Evolutionary conservation across 179 eudicot genomes (phyloP), one percentile per base, ranked within the genome.

Genomic region (Pouteria campechiana): DNA sequence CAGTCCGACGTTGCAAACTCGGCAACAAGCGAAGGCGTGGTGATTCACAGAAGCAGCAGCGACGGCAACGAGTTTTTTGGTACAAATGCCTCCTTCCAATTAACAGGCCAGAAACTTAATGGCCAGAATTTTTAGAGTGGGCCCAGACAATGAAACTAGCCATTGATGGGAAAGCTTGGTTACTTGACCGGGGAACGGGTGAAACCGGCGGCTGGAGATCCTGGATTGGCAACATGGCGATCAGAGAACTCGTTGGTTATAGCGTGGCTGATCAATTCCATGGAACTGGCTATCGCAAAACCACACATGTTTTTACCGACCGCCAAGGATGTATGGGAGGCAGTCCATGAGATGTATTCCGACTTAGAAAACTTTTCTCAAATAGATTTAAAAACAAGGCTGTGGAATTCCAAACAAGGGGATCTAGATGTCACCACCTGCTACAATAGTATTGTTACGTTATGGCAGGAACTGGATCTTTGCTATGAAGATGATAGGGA

Each of bases 201-300:
- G 7, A 6, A 25, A 8, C 44, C 44, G 2, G 2, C 3, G 3
- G 0, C 11, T 7, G 10, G 2, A 11, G 25, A 40, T 18, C 25
- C 27, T 3, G 10, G 10, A 6, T 40, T 19, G 13, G 23, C 7
- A 7, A 40, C 28, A 19, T 40, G 44, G 44, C 6, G 6, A 28
- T 11, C 23, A 0, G 11, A 40, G 4, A 3, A 40, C 25, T 40
- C 44, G 8, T 19, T 40, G 20, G 44, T 40, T 40, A 25, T 40
- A 12, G 24, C 28, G 3, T 40, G 44, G 44, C 44, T 40, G 20
- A 40, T 16, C 44, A 40, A 40, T 40, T 40, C 25, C n/a, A 40
- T 40, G 44, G 44, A 40, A 3, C 28, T 28, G 10, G 10, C 20
- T 2, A 40, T 20, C 1, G 23, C 27, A 11, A n/a, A 28, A 7